Evolutionary conservation across 2,329 filamentous ascomycete species (phyloP), one percentile per base, ranked within the genome.

Genomic region (Periglandula ipomoeae): DNA sequence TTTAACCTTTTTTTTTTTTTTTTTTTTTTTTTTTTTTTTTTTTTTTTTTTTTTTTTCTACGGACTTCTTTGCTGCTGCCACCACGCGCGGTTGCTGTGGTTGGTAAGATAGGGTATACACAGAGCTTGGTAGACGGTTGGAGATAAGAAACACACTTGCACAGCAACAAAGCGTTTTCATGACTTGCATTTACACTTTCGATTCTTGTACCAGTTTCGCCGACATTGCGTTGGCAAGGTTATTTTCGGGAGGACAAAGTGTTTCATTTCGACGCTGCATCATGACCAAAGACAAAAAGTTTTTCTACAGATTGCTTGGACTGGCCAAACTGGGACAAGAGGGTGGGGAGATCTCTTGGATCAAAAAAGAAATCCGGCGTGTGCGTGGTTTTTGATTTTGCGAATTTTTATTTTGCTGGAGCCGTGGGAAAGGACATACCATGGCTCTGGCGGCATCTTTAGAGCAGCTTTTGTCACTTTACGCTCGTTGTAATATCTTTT

Each of bases 401-500:
- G 19, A 34, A 19, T 48, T 26, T 15, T 13, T 27, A 13, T 22
- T 32, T 13, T 27, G 23, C n/a, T 26, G n/a, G 32, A 20, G 22
- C n/a, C 20, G 13, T 20, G 32, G n/a, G n/a, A n/a, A 22, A 45
- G 24, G 13, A 10, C 13, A 37, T 11, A 20, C 5, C 44, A 44
- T 15, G 38, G 17, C 44, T n/a, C 22, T 22, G 17, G 20, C 20
- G 38, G 27, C 19, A 24, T 13, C 30, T 13, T 35, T 20, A 13
- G 9, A 30, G 39, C 38, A 43, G 30, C 15, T 26, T 44, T 34
- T 40, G 39, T 27, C 30, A 71, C 66, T 70, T 61, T 74, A 75
- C 72, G 62, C 66, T 74, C 71, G 69, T 77, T 75, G 69, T 74
- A 73, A 73, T 74, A 2, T 64, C 53, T 60, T 60, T 73, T 65